Percentiles rank a stretch among this genome's conserved stretches.
Conservation (phyloP, 164 flowering plant genomes). For the Nymphaea thermarum region DNA sequence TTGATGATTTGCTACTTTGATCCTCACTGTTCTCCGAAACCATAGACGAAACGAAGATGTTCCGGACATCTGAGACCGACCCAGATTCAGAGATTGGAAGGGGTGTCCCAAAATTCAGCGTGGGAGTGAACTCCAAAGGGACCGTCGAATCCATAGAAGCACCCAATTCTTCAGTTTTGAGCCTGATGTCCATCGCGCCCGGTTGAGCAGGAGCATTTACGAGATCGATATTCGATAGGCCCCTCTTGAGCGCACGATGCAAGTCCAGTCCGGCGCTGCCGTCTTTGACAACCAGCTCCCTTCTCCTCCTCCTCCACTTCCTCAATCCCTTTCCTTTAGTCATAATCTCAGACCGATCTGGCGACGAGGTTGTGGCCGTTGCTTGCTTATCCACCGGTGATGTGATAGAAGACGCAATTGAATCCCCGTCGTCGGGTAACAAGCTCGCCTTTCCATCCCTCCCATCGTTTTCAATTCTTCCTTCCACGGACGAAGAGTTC, state of each 20-base stretch:
- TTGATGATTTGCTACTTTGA: not conserved
- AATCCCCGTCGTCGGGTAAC: not conserved
- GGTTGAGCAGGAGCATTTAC: not conserved
- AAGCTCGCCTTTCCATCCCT: conserved; percentile 7
- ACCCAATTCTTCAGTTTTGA: not conserved
- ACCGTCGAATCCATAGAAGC: conserved; percentile 3
- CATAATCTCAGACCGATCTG: not conserved
- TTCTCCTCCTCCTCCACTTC: conserved; percentile 67
- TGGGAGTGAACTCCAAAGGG: not conserved
- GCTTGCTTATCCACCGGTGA: not conserved
- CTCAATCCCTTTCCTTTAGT: conserved; percentile 67
- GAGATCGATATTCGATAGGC: conserved; percentile 5
- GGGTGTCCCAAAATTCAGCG: not conserved
- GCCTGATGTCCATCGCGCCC: not conserved
- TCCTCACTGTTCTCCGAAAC: not conserved
- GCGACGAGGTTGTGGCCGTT: not conserved
- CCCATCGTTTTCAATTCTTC: not conserved
- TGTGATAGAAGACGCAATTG: not conserved
- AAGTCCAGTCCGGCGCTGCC: conserved; percentile 18
- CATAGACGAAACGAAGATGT: not conserved
- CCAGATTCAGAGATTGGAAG: not conserved
- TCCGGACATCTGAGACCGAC: not conserved
- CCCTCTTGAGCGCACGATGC: conserved; percentile 48
- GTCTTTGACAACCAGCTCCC: conserved; percentile 39
- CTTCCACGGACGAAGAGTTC: not conserved